phyloP scores from a whole-genome alignment of 192 early-diverging fungal genomes.

The Chytriomyces confervae region DNA sequence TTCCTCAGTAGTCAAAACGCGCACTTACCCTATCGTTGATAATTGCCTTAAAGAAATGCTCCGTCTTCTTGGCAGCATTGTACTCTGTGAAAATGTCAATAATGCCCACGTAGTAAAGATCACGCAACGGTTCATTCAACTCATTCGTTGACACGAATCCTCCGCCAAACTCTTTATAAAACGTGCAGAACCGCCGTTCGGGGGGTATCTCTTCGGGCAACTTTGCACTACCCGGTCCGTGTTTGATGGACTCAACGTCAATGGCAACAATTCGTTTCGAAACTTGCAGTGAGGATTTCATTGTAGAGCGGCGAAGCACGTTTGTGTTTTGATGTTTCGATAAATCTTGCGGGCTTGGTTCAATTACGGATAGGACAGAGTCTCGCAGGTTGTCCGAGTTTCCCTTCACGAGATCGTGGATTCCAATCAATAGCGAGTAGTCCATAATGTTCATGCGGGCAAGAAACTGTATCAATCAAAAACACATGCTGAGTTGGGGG shows the following conservation, averaged over 20 bases:
- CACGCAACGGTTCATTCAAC: constrained; percentile 63
- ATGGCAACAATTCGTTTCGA: background rate
- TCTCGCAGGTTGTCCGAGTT: constrained; percentile 92
- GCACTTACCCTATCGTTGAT: constrained; percentile 70
- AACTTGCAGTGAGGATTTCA: background rate
- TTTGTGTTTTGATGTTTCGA: constrained; percentile 5
- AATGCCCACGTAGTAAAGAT: constrained; percentile 92
- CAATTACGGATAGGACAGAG: constrained; percentile 85
- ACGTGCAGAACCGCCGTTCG: constrained; percentile 74
- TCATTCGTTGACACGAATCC: constrained; percentile 78
- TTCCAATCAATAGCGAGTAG: constrained; percentile 93
- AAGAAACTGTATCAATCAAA: constrained; percentile 55
- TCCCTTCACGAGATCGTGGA: constrained; percentile 78
- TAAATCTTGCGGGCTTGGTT: constrained; percentile 54
- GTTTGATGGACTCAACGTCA: background rate
- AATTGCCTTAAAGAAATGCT: constrained; percentile 88
- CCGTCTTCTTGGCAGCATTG: constrained; percentile 83
- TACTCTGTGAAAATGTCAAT: constrained; percentile 99
- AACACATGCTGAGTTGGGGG: background rate
- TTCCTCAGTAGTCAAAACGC: background rate
- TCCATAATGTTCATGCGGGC: constrained; percentile 92
- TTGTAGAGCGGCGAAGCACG: background rate
- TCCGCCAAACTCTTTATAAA: constrained; percentile 89
- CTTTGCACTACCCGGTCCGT: background rate
- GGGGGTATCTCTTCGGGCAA: constrained; percentile 18